These are phyloP conservation scores for Lathyrus tuberosus DNA, from an alignment of 306 rosid genomes.

Conservation along the genomic window DNA sequence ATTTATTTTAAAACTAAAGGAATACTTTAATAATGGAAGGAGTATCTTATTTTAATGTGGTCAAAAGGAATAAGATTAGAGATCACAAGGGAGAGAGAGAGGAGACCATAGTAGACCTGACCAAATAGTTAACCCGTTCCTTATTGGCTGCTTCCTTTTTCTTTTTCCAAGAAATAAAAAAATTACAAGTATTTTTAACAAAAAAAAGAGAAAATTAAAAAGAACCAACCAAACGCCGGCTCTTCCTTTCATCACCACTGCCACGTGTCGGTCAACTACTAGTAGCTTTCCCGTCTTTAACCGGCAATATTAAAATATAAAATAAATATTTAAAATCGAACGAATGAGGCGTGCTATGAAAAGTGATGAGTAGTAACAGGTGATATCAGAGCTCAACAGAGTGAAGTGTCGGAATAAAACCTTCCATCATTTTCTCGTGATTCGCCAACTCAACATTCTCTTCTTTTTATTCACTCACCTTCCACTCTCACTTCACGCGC, in stretches of 20 bases:
- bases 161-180: background rate
- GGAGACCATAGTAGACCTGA: background rate
- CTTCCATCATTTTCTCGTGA: conserved; percentile 35
- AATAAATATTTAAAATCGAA: background rate
- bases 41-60: background rate
- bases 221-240: too few relatives aligned
- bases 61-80: background rate
- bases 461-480: conserved; percentile 6
- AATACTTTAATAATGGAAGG: too few relatives aligned
- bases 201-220: too few relatives aligned
- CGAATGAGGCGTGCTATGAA: background rate
- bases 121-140: background rate
- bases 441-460: conserved; percentile 42
- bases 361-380: conserved; percentile 8
- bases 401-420: conserved; percentile 20
- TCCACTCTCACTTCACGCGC: background rate
- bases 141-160: background rate
- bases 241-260: background rate
- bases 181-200: too few relatives aligned
- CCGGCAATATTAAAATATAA: too few relatives aligned
- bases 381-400: conserved; percentile 14
- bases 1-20: too few relatives aligned
- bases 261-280: too few relatives aligned
- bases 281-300: too few relatives aligned
- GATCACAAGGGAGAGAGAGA: too few relatives aligned